Evolutionary conservation across 2,329 filamentous ascomycete genomes (phyloP), one percentile per base, ranked within the genome.

Genomic region (Neofusicoccum laricinum): DNA sequence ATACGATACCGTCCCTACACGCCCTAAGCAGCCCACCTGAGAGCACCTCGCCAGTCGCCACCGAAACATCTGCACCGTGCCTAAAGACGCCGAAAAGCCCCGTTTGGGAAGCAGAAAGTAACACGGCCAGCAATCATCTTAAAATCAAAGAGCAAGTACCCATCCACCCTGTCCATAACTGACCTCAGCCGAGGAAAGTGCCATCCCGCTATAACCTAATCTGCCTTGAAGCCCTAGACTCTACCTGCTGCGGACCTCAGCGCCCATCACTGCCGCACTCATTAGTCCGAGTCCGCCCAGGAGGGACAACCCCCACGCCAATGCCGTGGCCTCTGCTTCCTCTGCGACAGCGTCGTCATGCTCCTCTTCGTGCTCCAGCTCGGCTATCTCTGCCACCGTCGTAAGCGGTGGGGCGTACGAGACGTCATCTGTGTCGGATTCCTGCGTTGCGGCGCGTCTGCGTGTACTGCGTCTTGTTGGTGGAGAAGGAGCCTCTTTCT

Each of bases 241-340:
- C n/a, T 50, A 64, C 32, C 62, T 50, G 10, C 62, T 34, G 8
- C 34, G 38, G 21, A 73, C 72, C 67, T 78, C 76, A 17, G 75
- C 75, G 8, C 76, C 76, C 17, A 77, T 66, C 46, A 72, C 72
- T 30, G 71, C 69, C 19, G 74, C 69, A 48, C 71, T 73, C 34
- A 75, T 50, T 62, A 73, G 69, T 1, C 76, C 76, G 25, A 77
- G 61, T 6, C 76, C 76, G 11, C 75, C 76, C 2, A 72, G 41
- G 34, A 77, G 72, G 6, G 70, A 65, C 36, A 78, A 65, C 46
- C 73, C 75, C 41, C 77, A 64, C 2, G 73, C 71, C 57, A 78
- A 63, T 6, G 71, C 76, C 10, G 75, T 76, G 8, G 73, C 71
- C 65, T 78, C 76, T 10, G 73, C 71, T 14, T 73, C 74, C 6